A percentile compares a stretch with the other conserved stretches of the same genome.
Conservation (phyloP, 352 stramenopile species). For the Peronospora belbahrii region DNA sequence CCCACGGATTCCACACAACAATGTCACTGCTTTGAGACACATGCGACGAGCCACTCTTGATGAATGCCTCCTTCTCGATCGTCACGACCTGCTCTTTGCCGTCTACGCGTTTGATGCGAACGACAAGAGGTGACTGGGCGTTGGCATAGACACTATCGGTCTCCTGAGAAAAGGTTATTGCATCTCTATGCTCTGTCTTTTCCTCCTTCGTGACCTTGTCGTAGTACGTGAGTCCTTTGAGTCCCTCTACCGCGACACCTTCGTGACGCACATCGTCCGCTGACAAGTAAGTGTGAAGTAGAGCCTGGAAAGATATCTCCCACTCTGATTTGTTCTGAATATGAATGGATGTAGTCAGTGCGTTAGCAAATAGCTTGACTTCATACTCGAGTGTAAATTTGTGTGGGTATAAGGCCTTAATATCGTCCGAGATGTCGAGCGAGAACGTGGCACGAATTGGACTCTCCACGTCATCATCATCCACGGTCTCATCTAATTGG, state of each 20-base stretch:
- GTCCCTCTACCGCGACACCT: conserved; percentile 65
- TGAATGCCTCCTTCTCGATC: conserved; percentile 62
- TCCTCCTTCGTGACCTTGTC: conserved; percentile 84
- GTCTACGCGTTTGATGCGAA: conserved; percentile 50
- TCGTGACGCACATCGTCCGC: conserved; percentile 67
- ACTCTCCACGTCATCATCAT: conserved; percentile 29
- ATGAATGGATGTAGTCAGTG: conserved; percentile 82
- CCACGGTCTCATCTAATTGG: conserved; percentile 34
- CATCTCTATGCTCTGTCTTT: conserved; percentile 47
- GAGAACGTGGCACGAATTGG: conserved; percentile 60
- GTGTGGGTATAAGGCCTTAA: conserved; percentile 58
- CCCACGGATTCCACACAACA: conserved; percentile 93
- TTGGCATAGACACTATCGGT: conserved; percentile 88
- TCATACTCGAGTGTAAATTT: conserved; percentile 81
- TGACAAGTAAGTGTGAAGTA: conserved; percentile 93
- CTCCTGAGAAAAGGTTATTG: conserved; percentile 63
- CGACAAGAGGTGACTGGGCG: conserved; percentile 49
- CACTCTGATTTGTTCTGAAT: conserved; percentile 84
- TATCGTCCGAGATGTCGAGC: conserved; percentile 34
- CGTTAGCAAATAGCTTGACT: conserved; percentile 76
- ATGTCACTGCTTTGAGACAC: conserved; percentile 48
- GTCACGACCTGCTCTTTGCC: conserved; percentile 54
- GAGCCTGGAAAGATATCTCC: conserved; percentile 88
- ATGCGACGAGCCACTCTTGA: conserved; percentile 34
- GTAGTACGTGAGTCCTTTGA: conserved; percentile 78